phyloP scores from a whole-genome alignment of 352 stramenopile species.

The Phytopythium delawarense region DNA sequence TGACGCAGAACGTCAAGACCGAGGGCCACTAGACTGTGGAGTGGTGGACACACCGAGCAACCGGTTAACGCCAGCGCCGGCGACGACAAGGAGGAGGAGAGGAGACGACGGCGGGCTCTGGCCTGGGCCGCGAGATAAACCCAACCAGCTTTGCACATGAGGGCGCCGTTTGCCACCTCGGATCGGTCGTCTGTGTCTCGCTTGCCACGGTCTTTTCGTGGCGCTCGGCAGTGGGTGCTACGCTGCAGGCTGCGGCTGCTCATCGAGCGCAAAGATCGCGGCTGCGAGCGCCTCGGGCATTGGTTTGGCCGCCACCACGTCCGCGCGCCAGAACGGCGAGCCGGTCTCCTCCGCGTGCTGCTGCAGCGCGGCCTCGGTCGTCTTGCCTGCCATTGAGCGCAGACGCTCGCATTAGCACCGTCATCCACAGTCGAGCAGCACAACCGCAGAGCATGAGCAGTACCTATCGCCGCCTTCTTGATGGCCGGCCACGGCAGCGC shows the following conservation, averaged over 20 bases:
- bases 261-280: constrained; percentile 30
- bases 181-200: background rate
- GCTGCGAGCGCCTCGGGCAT: constrained; percentile 46
- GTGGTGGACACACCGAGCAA: too few relatives aligned
- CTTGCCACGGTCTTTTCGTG: background rate
- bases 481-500: constrained; percentile 46
- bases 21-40: constrained; percentile 4
- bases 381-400: constrained; percentile 44
- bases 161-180: background rate
- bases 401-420: background rate
- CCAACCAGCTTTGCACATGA: background rate
- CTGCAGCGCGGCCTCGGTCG: constrained; percentile 50
- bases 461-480: constrained; percentile 76
- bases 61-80: too few relatives aligned
- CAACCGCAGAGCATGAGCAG: background rate
- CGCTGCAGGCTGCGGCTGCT: background rate
- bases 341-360: constrained; percentile 33
- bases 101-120: background rate
- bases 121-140: background rate
- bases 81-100: background rate
- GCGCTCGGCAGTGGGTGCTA: background rate
- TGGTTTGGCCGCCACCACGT: constrained; percentile 50
- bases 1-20: constrained; percentile 18
- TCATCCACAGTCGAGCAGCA: background rate
- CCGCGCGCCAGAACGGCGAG: constrained; percentile 39